Conservation (phyloP, 2,329 filamentous ascomycete species). For the Cryoendolithus antarcticus region DNA sequence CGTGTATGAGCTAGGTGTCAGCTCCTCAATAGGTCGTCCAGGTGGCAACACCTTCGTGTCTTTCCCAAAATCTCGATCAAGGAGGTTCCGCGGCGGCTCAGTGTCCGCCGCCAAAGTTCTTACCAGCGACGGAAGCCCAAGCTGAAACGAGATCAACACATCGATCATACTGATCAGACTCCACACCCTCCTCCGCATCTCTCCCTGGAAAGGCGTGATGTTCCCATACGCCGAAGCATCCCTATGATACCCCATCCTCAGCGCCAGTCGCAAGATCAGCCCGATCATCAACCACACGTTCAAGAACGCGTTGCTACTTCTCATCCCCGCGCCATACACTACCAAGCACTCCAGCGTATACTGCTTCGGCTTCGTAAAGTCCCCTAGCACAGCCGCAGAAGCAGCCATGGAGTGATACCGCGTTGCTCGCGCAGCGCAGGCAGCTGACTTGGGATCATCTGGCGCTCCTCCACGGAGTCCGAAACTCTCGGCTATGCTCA, state of each 20-base stretch:
- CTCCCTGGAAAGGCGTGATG: constrained; percentile 30
- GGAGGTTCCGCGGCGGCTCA: constrained; percentile 30
- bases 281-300: constrained; percentile 33
- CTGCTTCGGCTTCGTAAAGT: constrained; percentile 33
- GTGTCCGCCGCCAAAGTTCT: constrained; percentile 31
- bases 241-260: constrained; percentile 35
- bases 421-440: constrained; percentile 12
- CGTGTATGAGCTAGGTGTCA: constrained; percentile 24
- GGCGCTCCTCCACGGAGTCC: constrained; percentile 17
- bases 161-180: constrained; percentile 32
- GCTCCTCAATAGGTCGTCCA: constrained; percentile 17
- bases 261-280: constrained; percentile 26
- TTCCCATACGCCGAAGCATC: constrained; percentile 31
- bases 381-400: constrained; percentile 21
- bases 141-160: constrained; percentile 34
- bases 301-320: constrained; percentile 18
- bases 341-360: constrained; percentile 31
- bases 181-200: constrained; percentile 38
- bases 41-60: constrained; percentile 26
- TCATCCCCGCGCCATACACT: constrained; percentile 21
- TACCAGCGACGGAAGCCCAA: constrained; percentile 39
- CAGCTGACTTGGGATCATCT: constrained; percentile 6
- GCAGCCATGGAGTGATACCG: constrained; percentile 19
- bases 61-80: constrained; percentile 32
- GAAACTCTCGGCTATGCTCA: constrained; percentile 28